These are phyloP conservation scores for Ustilago sp. DNA, from an alignment of 1,284 basidiomycete species.

Conservation along the genomic window DNA sequence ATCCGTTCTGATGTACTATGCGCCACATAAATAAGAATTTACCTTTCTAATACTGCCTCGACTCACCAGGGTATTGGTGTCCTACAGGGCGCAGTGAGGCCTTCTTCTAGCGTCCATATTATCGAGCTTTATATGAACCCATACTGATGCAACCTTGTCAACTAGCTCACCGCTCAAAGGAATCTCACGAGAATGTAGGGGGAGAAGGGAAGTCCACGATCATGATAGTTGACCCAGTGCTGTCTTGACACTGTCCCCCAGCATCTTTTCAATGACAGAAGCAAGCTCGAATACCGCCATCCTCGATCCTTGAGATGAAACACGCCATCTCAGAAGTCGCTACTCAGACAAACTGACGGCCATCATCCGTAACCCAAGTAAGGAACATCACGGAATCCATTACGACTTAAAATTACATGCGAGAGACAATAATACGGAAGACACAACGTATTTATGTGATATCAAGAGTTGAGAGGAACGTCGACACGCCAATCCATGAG, in stretches of 20 bases:
- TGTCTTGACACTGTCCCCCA: neutral
- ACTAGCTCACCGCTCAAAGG: no score
- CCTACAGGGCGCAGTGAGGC: no score
- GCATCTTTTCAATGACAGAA: no score
- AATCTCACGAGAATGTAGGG: no score
- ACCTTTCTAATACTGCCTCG: neutral
- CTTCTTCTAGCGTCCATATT: neutral
- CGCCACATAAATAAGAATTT: neutral
- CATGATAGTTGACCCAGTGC: neutral
- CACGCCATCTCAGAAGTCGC: no score
- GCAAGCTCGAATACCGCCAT: neutral
- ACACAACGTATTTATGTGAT: neutral
- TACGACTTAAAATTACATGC: constrained; percentile 1
- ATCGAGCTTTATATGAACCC: no score
- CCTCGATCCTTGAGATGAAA: neutral
- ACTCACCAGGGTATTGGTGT: neutral
- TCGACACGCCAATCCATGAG: constrained; percentile 47
- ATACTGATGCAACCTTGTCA: no score
- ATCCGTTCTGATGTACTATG: neutral
- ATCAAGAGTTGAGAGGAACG: constrained; percentile 21
- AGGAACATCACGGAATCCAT: neutral
- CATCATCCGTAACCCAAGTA: neutral
- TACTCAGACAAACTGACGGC: neutral
- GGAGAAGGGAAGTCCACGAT: neutral
- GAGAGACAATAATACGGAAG: neutral